These are phyloP conservation scores for Mycena maculata DNA, from an alignment of 768 basidiomycete genomes.

Conservation along the genomic window DNA sequence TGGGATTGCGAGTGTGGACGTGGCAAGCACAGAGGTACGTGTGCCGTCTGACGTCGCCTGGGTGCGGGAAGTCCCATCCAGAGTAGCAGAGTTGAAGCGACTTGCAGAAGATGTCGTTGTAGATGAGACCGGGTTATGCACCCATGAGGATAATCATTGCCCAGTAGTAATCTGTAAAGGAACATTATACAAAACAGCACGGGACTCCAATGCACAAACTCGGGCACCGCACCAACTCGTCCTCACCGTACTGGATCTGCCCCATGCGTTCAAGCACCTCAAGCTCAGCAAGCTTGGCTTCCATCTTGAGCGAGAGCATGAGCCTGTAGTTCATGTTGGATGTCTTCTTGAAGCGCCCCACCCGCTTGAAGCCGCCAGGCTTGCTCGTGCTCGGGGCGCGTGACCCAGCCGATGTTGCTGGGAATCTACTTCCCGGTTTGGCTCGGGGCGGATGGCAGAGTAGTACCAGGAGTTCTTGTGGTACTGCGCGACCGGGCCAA, in stretches of 20 bases:
- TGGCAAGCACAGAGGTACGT: too few relatives aligned
- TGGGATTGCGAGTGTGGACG: too few relatives aligned
- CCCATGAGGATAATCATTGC: too few relatives aligned
- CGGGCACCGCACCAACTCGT: too few relatives aligned
- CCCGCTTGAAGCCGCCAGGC: conserved; percentile 79
- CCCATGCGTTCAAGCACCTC: conserved; percentile 53
- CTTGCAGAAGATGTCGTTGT: too few relatives aligned
- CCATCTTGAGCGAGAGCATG: conserved; percentile 72
- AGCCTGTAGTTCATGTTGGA: conserved; percentile 90
- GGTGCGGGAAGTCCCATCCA: too few relatives aligned
- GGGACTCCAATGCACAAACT: too few relatives aligned
- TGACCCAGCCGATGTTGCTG: conserved; percentile 35
- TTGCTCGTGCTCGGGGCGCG: conserved; percentile 57
- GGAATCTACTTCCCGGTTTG: conserved; percentile 71
- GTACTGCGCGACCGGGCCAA: conserved; percentile 87
- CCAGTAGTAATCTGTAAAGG: too few relatives aligned
- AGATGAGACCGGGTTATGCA: too few relatives aligned
- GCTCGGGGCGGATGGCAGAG: conserved; percentile 70
- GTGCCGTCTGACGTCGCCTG: too few relatives aligned
- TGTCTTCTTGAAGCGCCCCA: conserved; percentile 92
- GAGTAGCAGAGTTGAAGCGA: too few relatives aligned
- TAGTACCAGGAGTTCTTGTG: conserved; percentile 87
- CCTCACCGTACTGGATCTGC: conserved; percentile 49
- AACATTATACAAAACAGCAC: too few relatives aligned
- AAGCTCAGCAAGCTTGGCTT: conserved; percentile 60